Evolutionary conservation across 306 rosid species (phyloP), one percentile per base, ranked within the genome.

Genomic region (Casuarina glauca): DNA sequence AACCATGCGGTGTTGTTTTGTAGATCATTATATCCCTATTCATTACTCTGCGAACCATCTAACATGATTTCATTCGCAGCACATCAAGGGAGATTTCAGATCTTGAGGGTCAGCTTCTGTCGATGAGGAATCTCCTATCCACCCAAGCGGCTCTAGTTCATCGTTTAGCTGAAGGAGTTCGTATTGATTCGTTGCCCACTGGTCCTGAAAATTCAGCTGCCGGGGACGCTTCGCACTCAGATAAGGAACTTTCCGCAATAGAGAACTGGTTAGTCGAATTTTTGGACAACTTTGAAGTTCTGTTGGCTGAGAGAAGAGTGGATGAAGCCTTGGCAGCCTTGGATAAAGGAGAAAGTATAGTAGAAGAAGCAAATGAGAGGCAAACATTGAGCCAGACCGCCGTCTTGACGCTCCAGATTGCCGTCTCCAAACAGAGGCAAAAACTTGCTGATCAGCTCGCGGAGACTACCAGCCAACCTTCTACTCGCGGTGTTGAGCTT

Each of bases 61-160:
- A 3, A 26, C 9, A 44, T 46, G 72, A 45, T 57, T 55, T 74
- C 61, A 43, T 72, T 69, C 77, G 82, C 85, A 95, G 98, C 17
- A 92, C 97, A 63, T 92, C 98, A 43, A 90, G 82, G 83, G 97
- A 91, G 84, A 95, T 95, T 70, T 84, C 96, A 54, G 93, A 91
- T 82, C 98, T 95, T 69, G 98, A 95, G 72, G 97, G 97, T 10
- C 93, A 95, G 77, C 86, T 95, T 8, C 87, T 92, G 74, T 88
- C 94, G 45, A 90, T 95, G 95, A 91, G 97, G 85, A 95, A 92
- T 78, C 97, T 92, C 20, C 78, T 92, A 58, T 88, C 94, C 26
- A 89, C 85, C 51, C 97, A 91, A 74, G 97, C 96, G 61, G 91
- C 91, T 79, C 82, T 89, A 17, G 87, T 92, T 80, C 97, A 95